Evolutionary conservation across 495 filamentous ascomycete species (phyloP), one percentile per base, ranked within the genome.

Genomic region (Pyronema domesticum): DNA sequence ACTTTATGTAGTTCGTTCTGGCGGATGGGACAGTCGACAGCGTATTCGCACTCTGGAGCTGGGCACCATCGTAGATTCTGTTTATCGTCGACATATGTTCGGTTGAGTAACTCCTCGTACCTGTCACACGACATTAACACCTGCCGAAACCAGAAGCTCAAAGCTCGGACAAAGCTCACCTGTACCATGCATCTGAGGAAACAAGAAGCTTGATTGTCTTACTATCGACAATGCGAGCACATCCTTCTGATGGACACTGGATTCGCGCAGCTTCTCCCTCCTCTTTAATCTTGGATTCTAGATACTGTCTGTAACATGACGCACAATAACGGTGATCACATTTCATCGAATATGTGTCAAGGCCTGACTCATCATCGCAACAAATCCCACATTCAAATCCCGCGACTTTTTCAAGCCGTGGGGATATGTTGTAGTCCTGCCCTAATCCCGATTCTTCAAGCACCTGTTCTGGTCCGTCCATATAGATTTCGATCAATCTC

Each of bases 41-140:
- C 89, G 60, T 91, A 95, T 57, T 81, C 76, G 70, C 91, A 98
- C 62, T 96, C 86, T 36, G 91, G 91, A 3, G 93, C 89, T 6
- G 91, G 91, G 66, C 91, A 98, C 91, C 91, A 98, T 64, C 89
- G 89, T 17, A 96, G 76, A 44, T 81, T 83, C 35, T 94, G 89
- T 63, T 83, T 94, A 65, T 98, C 91, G 64, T 98, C 89, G 51
- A 98, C 91, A 62, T 93, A 98, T 1, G 91, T 96, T 56, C 93
- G 77, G 54, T 82, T 94, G 19, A 98, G 79, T 14, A 98, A 73
- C 48, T 81, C 79, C 60, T 85, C 80, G 64, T 96, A 98, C 58
- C 89, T 65, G 57, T 19, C 49, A 33, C 3, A 39, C 15, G 7
- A 43, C 37, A 19, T 17, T 50, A 13, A 35, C 23, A 35, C 34